Evolutionary conservation across 805 yeast genomes (phyloP).

Genomic region (Brettanomyces naardenensis): DNA sequence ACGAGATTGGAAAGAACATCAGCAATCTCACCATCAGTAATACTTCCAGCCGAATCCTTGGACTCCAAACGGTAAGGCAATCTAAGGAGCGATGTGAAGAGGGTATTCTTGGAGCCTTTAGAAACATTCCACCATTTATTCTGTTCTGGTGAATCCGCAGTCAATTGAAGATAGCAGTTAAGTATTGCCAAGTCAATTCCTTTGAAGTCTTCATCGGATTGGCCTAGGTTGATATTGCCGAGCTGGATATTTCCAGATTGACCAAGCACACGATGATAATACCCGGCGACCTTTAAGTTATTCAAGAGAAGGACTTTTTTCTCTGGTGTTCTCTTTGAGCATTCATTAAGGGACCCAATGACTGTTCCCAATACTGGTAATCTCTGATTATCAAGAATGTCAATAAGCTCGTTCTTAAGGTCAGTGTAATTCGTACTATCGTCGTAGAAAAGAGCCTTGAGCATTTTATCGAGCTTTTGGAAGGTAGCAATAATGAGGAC

Average conservation of each 20-base stretch:
- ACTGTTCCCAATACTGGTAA: constrained; percentile 48
- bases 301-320: constrained; percentile 39
- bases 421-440: constrained; percentile 9
- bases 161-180: constrained; percentile 55
- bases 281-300: constrained; percentile 30
- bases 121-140: constrained; percentile 74
- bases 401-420: constrained; percentile 16
- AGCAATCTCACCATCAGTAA: constrained; percentile 33
- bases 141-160: constrained; percentile 33
- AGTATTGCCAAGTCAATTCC: constrained; percentile 52
- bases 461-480: constrained; percentile 41
- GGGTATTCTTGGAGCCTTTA: constrained; percentile 38
- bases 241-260: constrained; percentile 13
- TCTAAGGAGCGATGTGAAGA: constrained; percentile 60
- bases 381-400: constrained; percentile 14
- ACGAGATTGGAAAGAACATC: constrained; percentile 42
- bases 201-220: constrained; percentile 25
- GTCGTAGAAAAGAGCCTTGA: constrained; percentile 15
- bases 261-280: constrained; percentile 16
- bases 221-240: constrained; percentile 19
- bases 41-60: constrained; percentile 6
- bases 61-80: constrained; percentile 28
- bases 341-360: constrained; percentile 35
- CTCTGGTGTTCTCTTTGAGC: constrained; percentile 26
- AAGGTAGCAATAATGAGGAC: constrained; percentile 51